Base-by-base conservation (phyloP, 768 basidiomycete species). In the Lentinula guzmanii region DNA sequence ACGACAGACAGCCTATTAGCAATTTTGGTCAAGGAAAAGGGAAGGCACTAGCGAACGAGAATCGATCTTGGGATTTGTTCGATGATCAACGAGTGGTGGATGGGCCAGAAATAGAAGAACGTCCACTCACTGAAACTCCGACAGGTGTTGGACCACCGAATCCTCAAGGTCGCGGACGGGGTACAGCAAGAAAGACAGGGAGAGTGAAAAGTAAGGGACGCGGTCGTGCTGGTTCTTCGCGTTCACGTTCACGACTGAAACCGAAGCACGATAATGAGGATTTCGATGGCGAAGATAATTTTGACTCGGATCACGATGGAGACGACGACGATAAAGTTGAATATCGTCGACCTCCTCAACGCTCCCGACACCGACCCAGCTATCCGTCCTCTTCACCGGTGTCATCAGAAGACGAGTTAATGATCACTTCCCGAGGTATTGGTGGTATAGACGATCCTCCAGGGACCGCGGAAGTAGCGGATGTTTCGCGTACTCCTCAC, bases 1-100 rank as follows among this genome's bases (percentile, higher is more conserved):
- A 24, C 28, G 37, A 16, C 11, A 21, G 35, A n/a, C 10, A 13
- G 21, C 53, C 53, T 54, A 11, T 28, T 2, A 7, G 24, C 16
- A 52, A 13, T 13, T n/a, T 52, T n/a, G 7, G 31, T 35, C 24
- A n/a, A 3, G 21, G 10, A 18, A 48, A 48, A 48, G 46, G 18
- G n/a, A 28, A 24, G 21, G 46, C 10, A 10, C 18, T 1, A 24
- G 9, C 46, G 7, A 48, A 6, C 11, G 46, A 48, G 41, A 9
- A 56, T 11, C 37, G 41, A 43, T 42, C 55, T 5, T 56, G 55
- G 55, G 41, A 56, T 33, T n/a, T 56, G 55, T 56, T 56, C 24
- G 41, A 28, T 3, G 41, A 56, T 28, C 21, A 56, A 3, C n/a
- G 31, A 21, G 42, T 21, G 13, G 53, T n/a, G 33, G 53, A 41